phyloP scores from a whole-genome alignment of 192 early-diverging fungal genomes.

The Entomortierella beljakovae region DNA sequence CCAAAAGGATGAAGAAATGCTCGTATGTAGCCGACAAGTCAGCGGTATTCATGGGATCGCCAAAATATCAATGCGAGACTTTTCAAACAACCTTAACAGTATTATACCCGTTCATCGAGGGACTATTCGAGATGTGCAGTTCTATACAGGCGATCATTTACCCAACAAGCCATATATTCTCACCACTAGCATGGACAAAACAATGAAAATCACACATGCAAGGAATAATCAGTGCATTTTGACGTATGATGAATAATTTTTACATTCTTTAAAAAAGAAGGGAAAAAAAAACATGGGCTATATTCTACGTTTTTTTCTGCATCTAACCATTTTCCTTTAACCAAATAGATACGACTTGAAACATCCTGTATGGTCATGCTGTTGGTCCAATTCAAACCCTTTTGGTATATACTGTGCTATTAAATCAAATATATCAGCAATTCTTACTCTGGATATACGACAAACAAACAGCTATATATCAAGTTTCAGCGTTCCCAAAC shows the following conservation, averaged over 20 bases:
- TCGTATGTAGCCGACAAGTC: conserved; percentile 26
- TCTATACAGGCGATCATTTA: conserved; percentile 7
- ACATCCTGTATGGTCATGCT: conserved; percentile 43
- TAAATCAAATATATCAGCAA: conserved; percentile 19
- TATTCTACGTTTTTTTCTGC: not conserved
- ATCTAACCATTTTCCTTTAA: not conserved
- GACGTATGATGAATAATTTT: conserved; percentile 1
- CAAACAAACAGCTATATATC: conserved; percentile 13
- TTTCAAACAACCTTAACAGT: conserved; percentile 1
- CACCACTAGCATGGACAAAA: conserved; percentile 50
- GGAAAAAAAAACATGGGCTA: no score
- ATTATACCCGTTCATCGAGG: conserved; percentile 41
- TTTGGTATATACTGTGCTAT: conserved; percentile 21
- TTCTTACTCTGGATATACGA: conserved; percentile 33
- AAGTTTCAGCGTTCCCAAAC: conserved; percentile 13
- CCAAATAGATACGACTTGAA: conserved; percentile 38
- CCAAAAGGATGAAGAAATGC: conserved; percentile 39
- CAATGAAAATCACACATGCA: conserved; percentile 34
- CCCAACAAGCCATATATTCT: conserved; percentile 31
- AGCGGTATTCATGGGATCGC: conserved; percentile 17
- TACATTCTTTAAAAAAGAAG: not conserved
- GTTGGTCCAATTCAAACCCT: conserved; percentile 43
- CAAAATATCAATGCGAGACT: conserved; percentile 43
- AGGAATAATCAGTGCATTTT: conserved; percentile 10
- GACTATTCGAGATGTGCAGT: conserved; percentile 45